Evolutionary conservation across 345 rosid species (phyloP).

Genomic region (Clarkia xantiana): DNA sequence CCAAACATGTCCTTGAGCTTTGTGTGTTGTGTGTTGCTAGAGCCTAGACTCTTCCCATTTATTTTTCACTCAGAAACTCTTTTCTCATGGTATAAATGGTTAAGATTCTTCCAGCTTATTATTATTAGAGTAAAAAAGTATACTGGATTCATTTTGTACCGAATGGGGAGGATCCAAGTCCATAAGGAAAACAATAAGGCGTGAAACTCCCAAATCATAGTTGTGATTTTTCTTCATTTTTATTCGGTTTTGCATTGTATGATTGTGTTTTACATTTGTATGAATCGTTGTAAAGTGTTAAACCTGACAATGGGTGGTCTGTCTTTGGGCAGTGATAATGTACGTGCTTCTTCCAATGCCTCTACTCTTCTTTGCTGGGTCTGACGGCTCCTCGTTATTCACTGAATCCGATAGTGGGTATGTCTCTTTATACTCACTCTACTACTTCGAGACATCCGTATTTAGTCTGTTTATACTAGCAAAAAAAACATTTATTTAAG

Average conservation of each 20-base stretch:
- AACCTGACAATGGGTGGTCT: background rate
- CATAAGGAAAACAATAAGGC: no score
- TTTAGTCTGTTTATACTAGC: background rate
- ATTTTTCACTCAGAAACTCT: background rate
- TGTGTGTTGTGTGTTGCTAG: no score
- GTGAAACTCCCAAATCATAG: no score
- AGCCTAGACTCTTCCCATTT: no score
- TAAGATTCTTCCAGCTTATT: background rate
- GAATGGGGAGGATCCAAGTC: no score
- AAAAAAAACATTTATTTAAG: background rate
- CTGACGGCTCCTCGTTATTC: slow-evolving; percentile 46
- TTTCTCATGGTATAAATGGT: background rate
- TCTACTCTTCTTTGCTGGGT: slow-evolving; percentile 66
- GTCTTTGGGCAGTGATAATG: slow-evolving; percentile 53
- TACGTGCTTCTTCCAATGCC: slow-evolving; percentile 96
- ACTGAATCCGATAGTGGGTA: slow-evolving; percentile 58
- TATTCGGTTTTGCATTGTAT: no score
- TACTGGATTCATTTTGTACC: no score
- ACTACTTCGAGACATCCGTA: background rate
- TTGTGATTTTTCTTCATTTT: no score
- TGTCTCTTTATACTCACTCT: slow-evolving; percentile 1
- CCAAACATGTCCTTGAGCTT: slow-evolving; percentile 32
- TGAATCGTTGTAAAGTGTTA: no score
- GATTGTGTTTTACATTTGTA: no score
- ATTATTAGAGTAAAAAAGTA: no score